A percentile compares a stretch with the other conserved stretches of the same genome.
Evolutionary conservation across 441 rosid species (phyloP).

Genomic region (Populus hybrid): DNA sequence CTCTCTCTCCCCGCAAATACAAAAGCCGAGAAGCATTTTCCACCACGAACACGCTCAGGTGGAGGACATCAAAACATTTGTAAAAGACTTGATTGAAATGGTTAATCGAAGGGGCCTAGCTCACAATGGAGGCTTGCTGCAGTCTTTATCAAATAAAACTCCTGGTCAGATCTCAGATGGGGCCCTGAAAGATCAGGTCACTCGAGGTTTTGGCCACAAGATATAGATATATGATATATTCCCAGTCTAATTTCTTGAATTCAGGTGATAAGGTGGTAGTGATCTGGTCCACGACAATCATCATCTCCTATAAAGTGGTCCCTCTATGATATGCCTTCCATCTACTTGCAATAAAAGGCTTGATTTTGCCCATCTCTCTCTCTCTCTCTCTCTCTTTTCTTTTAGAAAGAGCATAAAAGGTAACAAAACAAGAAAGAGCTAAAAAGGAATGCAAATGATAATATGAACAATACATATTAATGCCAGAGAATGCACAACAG

Average conservation of each 20-base stretch:
- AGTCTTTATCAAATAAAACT: not conserved
- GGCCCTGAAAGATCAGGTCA: too few species aligned
- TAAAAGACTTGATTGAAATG: not conserved
- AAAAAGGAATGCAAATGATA: not conserved
- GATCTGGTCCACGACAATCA: too few species aligned
- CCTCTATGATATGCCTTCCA: not conserved
- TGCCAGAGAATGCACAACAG: not conserved
- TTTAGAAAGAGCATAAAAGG: not conserved
- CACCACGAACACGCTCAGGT: too few species aligned
- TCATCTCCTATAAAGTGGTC: too few species aligned
- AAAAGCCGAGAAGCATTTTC: too few species aligned
- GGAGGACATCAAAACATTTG: not conserved
- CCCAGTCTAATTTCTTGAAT: too few species aligned
- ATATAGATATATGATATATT: not conserved
- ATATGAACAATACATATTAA: not conserved
- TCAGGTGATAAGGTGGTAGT: too few species aligned
- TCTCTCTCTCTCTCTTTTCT: not conserved
- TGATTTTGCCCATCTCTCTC: not conserved
- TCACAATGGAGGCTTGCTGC: not conserved
- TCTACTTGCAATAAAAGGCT: not conserved
- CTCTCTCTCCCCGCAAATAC: too few species aligned
- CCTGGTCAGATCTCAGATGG: not conserved
- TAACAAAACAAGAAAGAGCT: not conserved
- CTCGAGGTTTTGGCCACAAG: not conserved
- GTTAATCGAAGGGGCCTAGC: not conserved